Conservation (phyloP, 169 alveolate species). For the Prorocentrum cordatum region DNA sequence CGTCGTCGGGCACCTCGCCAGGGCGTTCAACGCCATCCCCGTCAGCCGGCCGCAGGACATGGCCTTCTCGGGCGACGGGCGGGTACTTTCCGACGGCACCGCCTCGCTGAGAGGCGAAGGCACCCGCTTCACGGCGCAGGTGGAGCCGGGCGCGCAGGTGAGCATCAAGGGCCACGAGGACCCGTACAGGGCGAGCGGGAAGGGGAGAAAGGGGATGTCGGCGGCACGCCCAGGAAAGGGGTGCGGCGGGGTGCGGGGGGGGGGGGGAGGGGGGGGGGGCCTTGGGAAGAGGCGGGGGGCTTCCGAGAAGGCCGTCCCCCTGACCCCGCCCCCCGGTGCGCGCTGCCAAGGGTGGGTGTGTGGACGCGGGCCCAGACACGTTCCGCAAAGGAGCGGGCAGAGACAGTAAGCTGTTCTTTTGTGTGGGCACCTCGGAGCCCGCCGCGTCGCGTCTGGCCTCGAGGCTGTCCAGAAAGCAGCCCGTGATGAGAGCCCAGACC, state of each 20-base stretch:
- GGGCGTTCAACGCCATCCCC: conserved; percentile 81
- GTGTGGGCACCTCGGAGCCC: too few relatives aligned
- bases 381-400: too few relatives aligned
- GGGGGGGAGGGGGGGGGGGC: too few relatives aligned
- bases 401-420: too few relatives aligned
- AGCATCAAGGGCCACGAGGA: background rate
- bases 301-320: too few relatives aligned
- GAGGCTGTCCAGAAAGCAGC: too few relatives aligned
- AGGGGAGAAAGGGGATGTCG: background rate
- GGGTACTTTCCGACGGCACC: conserved; percentile 78
- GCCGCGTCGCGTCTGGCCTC: too few relatives aligned
- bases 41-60: conserved; percentile 83
- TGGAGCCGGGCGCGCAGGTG: background rate
- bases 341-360: too few relatives aligned
- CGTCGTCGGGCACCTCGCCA: conserved; percentile 80
- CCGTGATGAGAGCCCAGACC: too few relatives aligned
- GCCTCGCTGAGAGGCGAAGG: conserved; percentile 81
- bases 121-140: background rate
- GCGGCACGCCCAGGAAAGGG: background rate
- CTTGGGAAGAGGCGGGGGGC: background rate
- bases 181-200: background rate
- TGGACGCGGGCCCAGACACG: too few relatives aligned
- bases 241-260: too few relatives aligned
- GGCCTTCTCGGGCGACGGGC: conserved; percentile 81
- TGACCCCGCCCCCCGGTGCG: too few relatives aligned